A percentile compares a stretch with the other conserved stretches of the same genome.
These are phyloP conservation scores for Lathyrus oleraceus DNA, from an alignment of 306 rosid species.

Conservation along the genomic window DNA sequence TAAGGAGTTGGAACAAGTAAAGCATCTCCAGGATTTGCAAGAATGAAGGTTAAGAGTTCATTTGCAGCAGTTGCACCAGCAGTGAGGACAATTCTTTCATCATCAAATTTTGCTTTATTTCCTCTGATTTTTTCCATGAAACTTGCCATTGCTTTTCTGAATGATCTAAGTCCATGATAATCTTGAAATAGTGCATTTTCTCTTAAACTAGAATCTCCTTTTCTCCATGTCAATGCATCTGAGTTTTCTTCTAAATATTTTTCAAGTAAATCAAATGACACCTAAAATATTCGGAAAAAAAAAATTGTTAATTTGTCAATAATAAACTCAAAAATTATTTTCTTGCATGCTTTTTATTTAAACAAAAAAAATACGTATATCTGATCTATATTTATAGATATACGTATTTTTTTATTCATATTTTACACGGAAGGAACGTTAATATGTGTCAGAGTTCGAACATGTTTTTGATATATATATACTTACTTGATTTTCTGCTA, in stretches of 20 bases:
- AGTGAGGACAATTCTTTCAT: conserved; percentile 70
- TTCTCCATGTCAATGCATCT: conserved; percentile 58
- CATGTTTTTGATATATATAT: not conserved
- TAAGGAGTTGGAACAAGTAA: conserved; percentile 90
- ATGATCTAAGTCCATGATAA: conserved; percentile 78
- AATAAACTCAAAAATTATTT: not conserved
- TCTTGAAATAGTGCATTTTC: conserved; percentile 95
- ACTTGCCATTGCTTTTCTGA: conserved; percentile 87
- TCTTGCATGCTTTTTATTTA: not conserved
- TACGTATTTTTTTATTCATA: not conserved
- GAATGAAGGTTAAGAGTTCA: conserved; percentile 83
- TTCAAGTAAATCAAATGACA: conserved; percentile 85
- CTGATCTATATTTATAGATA: not conserved
- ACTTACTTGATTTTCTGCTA: conserved; percentile 94
- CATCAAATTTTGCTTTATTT: conserved; percentile 68
- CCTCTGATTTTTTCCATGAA: conserved; percentile 88
- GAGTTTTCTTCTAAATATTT: conserved; percentile 64
- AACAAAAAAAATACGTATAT: not conserved
- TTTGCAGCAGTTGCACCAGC: conserved; percentile 99
- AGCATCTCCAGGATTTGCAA: conserved; percentile 90
- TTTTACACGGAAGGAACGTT: not conserved
- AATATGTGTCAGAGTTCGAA: not conserved
- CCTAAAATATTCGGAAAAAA: conserved; percentile 42
- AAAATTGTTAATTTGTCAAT: not conserved
- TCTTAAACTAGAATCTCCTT: conserved; percentile 61